Evolutionary conservation across 257 asterid species (phyloP).

Genomic region (Solanum sejunctum): DNA sequence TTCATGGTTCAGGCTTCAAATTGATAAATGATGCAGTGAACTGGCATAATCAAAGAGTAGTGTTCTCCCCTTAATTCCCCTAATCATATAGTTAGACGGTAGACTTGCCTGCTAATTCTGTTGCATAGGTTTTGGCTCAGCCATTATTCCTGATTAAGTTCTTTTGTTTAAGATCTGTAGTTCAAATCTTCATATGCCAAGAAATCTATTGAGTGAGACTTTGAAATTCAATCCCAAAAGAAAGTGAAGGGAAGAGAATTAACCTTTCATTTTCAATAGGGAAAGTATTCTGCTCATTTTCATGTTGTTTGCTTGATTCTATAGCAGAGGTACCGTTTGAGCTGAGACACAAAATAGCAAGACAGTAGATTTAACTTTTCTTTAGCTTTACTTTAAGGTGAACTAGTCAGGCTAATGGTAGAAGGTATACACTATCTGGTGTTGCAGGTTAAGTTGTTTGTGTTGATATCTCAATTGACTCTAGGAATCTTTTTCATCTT

Average conservation of each 20-base stretch:
- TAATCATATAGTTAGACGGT: neutral
- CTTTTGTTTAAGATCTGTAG: neutral
- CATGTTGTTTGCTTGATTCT: neutral
- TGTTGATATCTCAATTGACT: neutral
- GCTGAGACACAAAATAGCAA: neutral
- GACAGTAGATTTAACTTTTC: neutral
- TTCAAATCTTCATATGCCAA: neutral
- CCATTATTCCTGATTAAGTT: neutral
- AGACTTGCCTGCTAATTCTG: neutral
- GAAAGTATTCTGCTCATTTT: neutral
- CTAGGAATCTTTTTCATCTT: neutral
- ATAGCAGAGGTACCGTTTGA: neutral
- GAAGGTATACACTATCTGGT: neutral
- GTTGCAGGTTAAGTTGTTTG: neutral
- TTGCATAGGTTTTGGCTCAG: neutral
- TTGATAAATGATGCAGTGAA: neutral
- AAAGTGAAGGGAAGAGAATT: neutral
- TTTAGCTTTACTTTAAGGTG: neutral
- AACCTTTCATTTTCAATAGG: neutral
- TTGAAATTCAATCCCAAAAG: neutral
- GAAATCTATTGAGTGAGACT: neutral
- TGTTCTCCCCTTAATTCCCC: neutral
- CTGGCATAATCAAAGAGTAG: neutral
- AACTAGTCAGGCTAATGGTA: neutral
- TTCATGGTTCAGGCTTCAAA: neutral